Evolutionary conservation across 495 filamentous ascomycete genomes (phyloP).

Genomic region (Annulohypoxylon stygium): DNA sequence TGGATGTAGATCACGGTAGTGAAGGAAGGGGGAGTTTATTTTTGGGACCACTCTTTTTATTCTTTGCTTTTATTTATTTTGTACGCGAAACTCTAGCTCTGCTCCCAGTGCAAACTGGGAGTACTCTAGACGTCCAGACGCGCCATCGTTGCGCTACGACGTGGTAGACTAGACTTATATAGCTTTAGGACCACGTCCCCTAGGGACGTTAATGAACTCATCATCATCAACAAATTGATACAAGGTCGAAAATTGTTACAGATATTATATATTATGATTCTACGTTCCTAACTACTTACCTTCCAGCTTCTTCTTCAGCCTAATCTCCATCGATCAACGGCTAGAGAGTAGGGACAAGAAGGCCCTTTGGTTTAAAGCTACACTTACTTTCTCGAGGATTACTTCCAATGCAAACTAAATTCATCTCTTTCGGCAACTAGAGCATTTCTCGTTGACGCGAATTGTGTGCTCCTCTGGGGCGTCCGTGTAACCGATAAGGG

Average conservation of each 20-base stretch:
- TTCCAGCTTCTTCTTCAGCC: constrained; percentile 25
- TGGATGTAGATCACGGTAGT: too few species aligned
- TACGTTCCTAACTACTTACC: background rate
- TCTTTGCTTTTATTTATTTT: too few species aligned
- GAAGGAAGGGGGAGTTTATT: too few species aligned
- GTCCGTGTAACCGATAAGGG: constrained; percentile 20
- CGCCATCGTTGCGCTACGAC: too few species aligned
- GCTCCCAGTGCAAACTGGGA: too few species aligned
- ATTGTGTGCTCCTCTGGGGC: constrained; percentile 26
- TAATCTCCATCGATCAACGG: constrained; percentile 33
- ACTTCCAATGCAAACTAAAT: background rate
- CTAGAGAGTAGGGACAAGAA: constrained; percentile 10
- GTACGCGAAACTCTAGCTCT: too few species aligned
- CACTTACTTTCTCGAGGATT: constrained; percentile 27
- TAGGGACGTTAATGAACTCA: too few species aligned
- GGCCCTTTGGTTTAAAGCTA: background rate
- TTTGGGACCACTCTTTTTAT: too few species aligned
- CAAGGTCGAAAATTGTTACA: background rate
- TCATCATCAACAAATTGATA: background rate
- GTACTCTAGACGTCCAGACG: too few species aligned
- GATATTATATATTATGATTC: constrained; percentile 12
- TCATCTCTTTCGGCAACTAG: constrained; percentile 10
- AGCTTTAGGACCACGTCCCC: too few species aligned
- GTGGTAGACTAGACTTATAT: too few species aligned
- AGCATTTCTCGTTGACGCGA: constrained; percentile 9